Evolutionary conservation across 2,329 filamentous ascomycete genomes (phyloP).

Genomic region (Alternaria sp.): DNA sequence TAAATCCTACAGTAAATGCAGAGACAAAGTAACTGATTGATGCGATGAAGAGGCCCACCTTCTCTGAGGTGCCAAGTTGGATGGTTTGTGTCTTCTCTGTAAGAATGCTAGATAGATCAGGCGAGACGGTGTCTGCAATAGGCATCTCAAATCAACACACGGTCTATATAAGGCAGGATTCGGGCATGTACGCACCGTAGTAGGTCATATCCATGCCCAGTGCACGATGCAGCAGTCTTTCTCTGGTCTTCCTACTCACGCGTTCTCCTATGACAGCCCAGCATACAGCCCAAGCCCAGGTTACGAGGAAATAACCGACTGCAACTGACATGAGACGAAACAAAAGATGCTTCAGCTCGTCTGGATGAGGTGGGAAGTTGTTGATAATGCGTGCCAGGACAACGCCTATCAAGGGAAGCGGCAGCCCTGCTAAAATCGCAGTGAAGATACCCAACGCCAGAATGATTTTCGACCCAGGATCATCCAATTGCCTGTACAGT

Average conservation of each 20-base stretch:
- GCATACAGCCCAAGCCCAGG: constrained; percentile 59
- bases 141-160: constrained; percentile 1
- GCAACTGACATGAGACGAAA: constrained; percentile 57
- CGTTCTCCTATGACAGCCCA: constrained; percentile 62
- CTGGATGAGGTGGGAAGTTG: constrained; percentile 58
- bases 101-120: constrained; percentile 59
- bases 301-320: constrained; percentile 60
- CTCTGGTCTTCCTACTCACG: constrained; percentile 58
- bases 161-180: background rate
- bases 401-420: constrained; percentile 70
- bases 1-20: constrained; percentile 58
- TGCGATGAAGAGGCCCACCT: constrained; percentile 58
- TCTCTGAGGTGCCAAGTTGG: constrained; percentile 59
- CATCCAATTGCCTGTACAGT: constrained; percentile 58
- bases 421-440: constrained; percentile 65
- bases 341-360: constrained; percentile 54
- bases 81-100: constrained; percentile 58
- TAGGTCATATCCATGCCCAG: constrained; percentile 62
- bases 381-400: constrained; percentile 61
- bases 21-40: constrained; percentile 58
- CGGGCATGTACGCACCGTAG: constrained; percentile 41
- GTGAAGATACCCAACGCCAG: constrained; percentile 48
- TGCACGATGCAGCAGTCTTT: constrained; percentile 57
- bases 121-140: constrained; percentile 54
- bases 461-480: constrained; percentile 50